Evolutionary conservation across 805 yeast genomes (phyloP), one percentile per base, ranked within the genome.

Genomic region (Jamesozyma jinghongensis): DNA sequence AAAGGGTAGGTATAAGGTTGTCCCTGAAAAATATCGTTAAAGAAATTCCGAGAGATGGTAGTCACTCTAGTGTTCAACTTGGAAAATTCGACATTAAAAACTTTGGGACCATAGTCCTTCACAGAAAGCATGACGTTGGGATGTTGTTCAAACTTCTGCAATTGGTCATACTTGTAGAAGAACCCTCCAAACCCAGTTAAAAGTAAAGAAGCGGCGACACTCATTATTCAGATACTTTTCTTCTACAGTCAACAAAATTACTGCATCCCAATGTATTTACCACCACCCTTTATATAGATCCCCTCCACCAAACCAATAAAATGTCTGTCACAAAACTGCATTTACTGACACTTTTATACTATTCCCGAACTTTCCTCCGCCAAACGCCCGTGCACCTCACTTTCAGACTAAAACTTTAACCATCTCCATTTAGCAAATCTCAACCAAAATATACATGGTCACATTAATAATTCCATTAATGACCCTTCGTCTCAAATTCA

Each of bases 111-210:
- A 28, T 42, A 44, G 2, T 51, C 45, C 11, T 40, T 40, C 4
- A 49, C 31, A 3, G 44, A 37, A 5, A 37, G 22, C 8, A 46
- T 40, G 17, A 47, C 38, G 26, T 41, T 46, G 6, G 57, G 55
- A 33, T 52, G 47, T 26, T 37, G 40, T 41, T 49, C 51, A 25
- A 38, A 51, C 33, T 34, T 41, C 33, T 58, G 63, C n/a, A 47
- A 40, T 26, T 48, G 41, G 32, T 52, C 60, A 32, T 45, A 56
- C 32, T 57, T 58, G 41, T 53, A 55, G 7, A 46, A 42, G 10
- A 55, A 32, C 10, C 54, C 62, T 13, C 62, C 63, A 20, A 57
- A 36, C 10, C 54, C 62, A 12, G 63, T 49, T 18, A 58, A 37
- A 6, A 50, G 31, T 32, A 59, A 45, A n/a, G 61, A 48, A 16